Evolutionary conservation across 257 asterid species (phyloP).

Genomic region (Verbena officinalis): DNA sequence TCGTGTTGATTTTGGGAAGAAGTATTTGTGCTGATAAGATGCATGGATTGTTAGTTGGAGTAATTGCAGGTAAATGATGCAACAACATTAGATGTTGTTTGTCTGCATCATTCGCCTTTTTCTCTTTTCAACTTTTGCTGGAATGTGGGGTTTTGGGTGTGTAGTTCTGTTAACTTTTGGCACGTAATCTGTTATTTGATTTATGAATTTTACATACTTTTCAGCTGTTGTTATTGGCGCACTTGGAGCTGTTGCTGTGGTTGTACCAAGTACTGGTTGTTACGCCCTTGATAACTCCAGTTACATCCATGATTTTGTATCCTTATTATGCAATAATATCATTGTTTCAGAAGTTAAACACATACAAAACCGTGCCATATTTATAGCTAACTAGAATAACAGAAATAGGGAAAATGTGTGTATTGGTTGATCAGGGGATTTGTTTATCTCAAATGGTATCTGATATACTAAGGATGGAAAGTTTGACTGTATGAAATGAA

Average conservation of each 20-base stretch:
- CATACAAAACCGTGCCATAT: background rate
- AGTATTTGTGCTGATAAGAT: slow-evolving; percentile 17
- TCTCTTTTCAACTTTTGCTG: background rate
- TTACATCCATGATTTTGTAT: slow-evolving; percentile 85
- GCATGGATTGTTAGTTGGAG: slow-evolving; percentile 38
- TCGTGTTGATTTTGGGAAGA: slow-evolving; percentile 33
- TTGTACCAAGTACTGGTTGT: slow-evolving; percentile 74
- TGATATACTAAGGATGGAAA: slow-evolving; percentile 3
- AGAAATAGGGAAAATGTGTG: background rate
- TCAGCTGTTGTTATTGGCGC: slow-evolving; percentile 59
- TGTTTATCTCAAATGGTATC: background rate
- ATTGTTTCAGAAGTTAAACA: no score
- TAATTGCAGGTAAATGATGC: slow-evolving; percentile 43
- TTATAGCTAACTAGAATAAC: background rate
- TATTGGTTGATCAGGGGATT: background rate
- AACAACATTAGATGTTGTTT: background rate
- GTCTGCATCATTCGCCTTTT: background rate
- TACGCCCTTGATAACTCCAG: slow-evolving; percentile 81
- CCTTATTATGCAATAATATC: slow-evolving; percentile 42
- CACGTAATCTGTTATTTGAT: background rate
- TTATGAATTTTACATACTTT: slow-evolving; percentile 22
- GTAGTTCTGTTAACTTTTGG: no score
- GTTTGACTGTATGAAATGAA: background rate
- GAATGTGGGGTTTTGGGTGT: background rate
- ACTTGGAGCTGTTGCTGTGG: slow-evolving; percentile 65